These are phyloP conservation scores for Epichloe scottii DNA, from an alignment of 2,329 filamentous ascomycete genomes.

Conservation along the genomic window DNA sequence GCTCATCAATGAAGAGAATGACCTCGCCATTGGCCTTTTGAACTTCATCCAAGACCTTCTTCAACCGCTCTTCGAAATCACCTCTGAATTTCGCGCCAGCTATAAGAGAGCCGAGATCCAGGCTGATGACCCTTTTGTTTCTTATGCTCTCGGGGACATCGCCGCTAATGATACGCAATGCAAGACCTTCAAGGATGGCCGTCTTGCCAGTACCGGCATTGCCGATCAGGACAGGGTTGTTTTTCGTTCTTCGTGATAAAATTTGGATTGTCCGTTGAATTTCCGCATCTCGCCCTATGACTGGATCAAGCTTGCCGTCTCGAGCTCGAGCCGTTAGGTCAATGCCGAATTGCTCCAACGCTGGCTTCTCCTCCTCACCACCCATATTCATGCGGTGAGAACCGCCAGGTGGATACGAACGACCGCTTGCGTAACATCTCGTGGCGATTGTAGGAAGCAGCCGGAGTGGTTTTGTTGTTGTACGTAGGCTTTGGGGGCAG, in stretches of 20 bases:
- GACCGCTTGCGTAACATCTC: slow-evolving; percentile 54
- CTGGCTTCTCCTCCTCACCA: slow-evolving; percentile 64
- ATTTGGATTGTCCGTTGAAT: slow-evolving; percentile 94
- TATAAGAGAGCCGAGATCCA: slow-evolving; percentile 86
- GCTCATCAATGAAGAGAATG: slow-evolving; percentile 89
- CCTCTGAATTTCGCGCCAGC: slow-evolving; percentile 92
- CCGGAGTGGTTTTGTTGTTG: slow-evolving; percentile 9
- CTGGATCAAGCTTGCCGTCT: slow-evolving; percentile 85
- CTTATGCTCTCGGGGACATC: slow-evolving; percentile 95
- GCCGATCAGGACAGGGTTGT: slow-evolving; percentile 90
- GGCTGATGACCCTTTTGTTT: slow-evolving; percentile 75
- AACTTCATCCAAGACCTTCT: slow-evolving; percentile 83
- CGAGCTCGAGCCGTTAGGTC: slow-evolving; percentile 78
- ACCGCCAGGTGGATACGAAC: slow-evolving; percentile 78
- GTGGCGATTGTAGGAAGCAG: slow-evolving; percentile 27
- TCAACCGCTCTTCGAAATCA: slow-evolving; percentile 90
- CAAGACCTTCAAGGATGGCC: slow-evolving; percentile 80
- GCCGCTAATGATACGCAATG: slow-evolving; percentile 77
- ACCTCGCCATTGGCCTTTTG: slow-evolving; percentile 79
- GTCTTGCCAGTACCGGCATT: slow-evolving; percentile 89
- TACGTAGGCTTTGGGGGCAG: slow-evolving; percentile 12
- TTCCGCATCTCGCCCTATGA: slow-evolving; percentile 84
- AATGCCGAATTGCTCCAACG: slow-evolving; percentile 80
- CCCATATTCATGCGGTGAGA: slow-evolving; percentile 90
- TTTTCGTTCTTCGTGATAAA: slow-evolving; percentile 83